Conservation (phyloP, 495 filamentous ascomycete genomes). For the Trypethelium eluteriae region DNA sequence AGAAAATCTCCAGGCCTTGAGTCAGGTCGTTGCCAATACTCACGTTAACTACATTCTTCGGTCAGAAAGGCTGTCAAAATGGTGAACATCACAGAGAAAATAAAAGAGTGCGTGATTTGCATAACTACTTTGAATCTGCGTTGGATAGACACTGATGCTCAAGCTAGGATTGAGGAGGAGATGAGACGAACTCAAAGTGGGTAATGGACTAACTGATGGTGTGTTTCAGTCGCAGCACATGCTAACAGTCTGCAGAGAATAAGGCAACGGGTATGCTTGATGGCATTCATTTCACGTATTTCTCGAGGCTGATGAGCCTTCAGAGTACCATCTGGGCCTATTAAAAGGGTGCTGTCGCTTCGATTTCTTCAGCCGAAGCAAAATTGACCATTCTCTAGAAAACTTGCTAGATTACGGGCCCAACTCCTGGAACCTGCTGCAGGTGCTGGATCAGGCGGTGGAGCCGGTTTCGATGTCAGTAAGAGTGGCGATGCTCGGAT, state of each 20-base stretch:
- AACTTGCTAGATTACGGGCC: conserved; percentile 89
- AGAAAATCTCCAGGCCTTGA: too few species aligned
- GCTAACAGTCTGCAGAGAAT: conserved; percentile 61
- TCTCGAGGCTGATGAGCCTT: conserved; percentile 25
- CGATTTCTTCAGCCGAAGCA: conserved; percentile 5
- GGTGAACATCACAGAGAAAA: conserved; percentile 99
- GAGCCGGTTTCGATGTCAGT: conserved; percentile 89
- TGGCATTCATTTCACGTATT: neutral
- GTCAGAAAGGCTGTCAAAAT: conserved; percentile 52
- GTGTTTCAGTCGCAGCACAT: neutral
- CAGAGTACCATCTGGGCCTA: conserved; percentile 97
- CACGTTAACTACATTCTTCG: neutral
- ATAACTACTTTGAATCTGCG: neutral
- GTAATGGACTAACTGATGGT: conserved; percentile 29
- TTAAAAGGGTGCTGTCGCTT: conserved; percentile 67
- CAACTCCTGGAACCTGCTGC: conserved; percentile 89
- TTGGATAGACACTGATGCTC: conserved; percentile 17
- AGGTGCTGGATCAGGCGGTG: conserved; percentile 61
- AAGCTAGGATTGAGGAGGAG: conserved; percentile 94
- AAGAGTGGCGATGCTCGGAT: conserved; percentile 97
- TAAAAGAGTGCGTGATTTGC: conserved; percentile 71
- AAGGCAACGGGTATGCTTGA: conserved; percentile 81
- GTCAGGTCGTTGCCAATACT: too few species aligned
- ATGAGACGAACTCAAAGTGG: conserved; percentile 95
- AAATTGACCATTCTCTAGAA: conserved; percentile 46